Base-by-base conservation (phyloP, 2,329 filamentous ascomycete species). In the Hymenoscyphus infarciens region DNA sequence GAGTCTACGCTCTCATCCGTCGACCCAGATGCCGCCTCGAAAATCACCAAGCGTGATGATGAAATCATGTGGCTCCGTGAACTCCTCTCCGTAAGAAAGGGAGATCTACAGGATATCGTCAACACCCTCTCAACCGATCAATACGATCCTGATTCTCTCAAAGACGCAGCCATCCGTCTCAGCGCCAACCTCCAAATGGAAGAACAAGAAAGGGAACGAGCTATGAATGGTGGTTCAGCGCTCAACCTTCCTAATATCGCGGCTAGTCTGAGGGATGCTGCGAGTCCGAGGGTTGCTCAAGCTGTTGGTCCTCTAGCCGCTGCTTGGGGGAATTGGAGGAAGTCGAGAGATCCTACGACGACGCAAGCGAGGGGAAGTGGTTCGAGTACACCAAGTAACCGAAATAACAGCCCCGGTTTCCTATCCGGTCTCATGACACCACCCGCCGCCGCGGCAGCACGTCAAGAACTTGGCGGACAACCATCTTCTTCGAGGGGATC, bases 171-270 rank as follows among this genome's bases (percentile, higher is more conserved):
- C 39, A 98, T 98, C 70, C 89, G 95, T 60, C 87, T 99, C 64
- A 91, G 92, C 74, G 91, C 95, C 15, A 97, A 97, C 72, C 81
- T 99, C 39, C 92, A 98, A 74, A 99, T 99, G 95, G 94, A 99
- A 76, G 91, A 96, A 74, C 92, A 97, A 74, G 93, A 97, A 77
- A 91, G 92, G 59, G 94, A 98, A 75, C 85, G 95, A 64, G 88
- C 91, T 0, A 84, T 91, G 77, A 87, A 89, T 60, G 87, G 87
- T 56, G 85, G 84, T 15, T 89, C 86, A 7, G 80, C 85, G 31
- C 82, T 88, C 64, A 85, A 81, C 60, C 81, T 95, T 69, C 90
- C 91, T 4, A 91, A 90, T 49, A 84, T 97, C 52, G 89, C 91
- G 1, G 88, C 89, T 56, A 85, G 91, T 35, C 87, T 93, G 56